Conservation (phyloP, 2,329 filamentous ascomycete genomes). For the Harringtonia aguacate region DNA sequence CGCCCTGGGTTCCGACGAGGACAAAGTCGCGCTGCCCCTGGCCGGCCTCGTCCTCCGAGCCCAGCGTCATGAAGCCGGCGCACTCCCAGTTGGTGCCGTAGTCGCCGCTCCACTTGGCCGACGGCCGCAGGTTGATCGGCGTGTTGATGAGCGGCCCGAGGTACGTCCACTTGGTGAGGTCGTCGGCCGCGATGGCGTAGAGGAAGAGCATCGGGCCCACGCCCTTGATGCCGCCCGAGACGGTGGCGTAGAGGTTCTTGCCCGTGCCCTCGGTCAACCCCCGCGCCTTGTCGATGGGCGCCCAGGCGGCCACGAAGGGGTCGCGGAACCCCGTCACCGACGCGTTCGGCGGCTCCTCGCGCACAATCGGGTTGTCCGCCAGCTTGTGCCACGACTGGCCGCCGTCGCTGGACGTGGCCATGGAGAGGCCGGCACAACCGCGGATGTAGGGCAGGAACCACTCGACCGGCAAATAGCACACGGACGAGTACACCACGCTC, state of each 20-base stretch:
- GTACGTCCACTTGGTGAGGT: constrained; percentile 33
- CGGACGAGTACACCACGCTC: constrained; percentile 21
- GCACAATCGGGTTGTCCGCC: constrained; percentile 19
- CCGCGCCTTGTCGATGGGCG: constrained; percentile 15
- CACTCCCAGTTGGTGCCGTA: constrained; percentile 42
- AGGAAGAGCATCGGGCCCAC: constrained; percentile 33
- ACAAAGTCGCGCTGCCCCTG: constrained; percentile 20
- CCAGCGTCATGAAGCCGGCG: constrained; percentile 32
- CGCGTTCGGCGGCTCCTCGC: constrained; percentile 17
- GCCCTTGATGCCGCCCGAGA: constrained; percentile 30
- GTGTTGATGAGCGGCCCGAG: constrained; percentile 30
- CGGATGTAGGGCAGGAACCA: constrained; percentile 28
- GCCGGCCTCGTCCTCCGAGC: constrained; percentile 20
- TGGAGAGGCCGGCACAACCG: constrained; percentile 27
- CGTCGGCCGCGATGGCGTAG: constrained; percentile 27
- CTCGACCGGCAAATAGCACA: constrained; percentile 22
- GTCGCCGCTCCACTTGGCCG: constrained; percentile 32
- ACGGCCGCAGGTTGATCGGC: neutral
- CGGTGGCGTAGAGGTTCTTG: constrained; percentile 29
- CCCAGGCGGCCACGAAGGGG: constrained; percentile 21
- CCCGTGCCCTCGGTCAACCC: neutral
- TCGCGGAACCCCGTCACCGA: constrained; percentile 23
- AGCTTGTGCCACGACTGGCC: constrained; percentile 23
- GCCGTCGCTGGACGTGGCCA: constrained; percentile 27
- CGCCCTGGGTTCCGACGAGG: constrained; percentile 30